phyloP scores from a whole-genome alignment of 1,139 yeast species.

The Petasospora rhodanensis region DNA sequence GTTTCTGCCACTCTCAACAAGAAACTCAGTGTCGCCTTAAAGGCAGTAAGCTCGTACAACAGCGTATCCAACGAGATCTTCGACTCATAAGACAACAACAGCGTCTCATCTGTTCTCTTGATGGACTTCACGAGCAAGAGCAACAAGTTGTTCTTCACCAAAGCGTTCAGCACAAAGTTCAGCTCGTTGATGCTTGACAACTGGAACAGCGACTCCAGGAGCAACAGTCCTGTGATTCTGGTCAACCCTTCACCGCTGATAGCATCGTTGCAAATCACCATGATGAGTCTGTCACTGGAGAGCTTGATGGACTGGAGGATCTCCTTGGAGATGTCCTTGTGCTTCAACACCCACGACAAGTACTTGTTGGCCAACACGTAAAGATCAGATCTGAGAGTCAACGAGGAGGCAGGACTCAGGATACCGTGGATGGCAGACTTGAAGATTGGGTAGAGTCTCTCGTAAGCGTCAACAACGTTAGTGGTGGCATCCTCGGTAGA shows the following conservation, averaged over 20 bases:
- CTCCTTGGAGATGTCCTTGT: slow-evolving; percentile 40
- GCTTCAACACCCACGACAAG: slow-evolving; percentile 45
- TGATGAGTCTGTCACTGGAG: slow-evolving; percentile 59
- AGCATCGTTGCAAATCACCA: slow-evolving; percentile 70
- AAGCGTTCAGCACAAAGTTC: slow-evolving; percentile 54
- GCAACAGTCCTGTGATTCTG: slow-evolving; percentile 69
- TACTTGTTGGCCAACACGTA: slow-evolving; percentile 71
- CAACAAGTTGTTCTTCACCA: slow-evolving; percentile 64
- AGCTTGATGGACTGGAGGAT: slow-evolving; percentile 50
- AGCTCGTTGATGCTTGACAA: slow-evolving; percentile 47
- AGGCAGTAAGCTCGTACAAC: slow-evolving; percentile 69
- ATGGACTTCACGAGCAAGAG: slow-evolving; percentile 62
- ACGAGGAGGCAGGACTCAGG: slow-evolving; percentile 61
- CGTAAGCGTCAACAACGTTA: slow-evolving; percentile 33
- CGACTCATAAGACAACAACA: slow-evolving; percentile 33
- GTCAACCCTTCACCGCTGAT: slow-evolving; percentile 74
- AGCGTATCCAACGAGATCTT: slow-evolving; percentile 48
- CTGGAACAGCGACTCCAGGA: slow-evolving; percentile 67
- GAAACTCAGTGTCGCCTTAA: slow-evolving; percentile 66
- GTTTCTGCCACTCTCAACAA: slow-evolving; percentile 73
- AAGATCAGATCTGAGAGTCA: slow-evolving; percentile 69
- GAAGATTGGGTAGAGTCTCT: slow-evolving; percentile 63
- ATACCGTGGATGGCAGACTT: slow-evolving; percentile 73
- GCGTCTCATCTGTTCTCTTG: slow-evolving; percentile 62
- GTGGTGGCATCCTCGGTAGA: slow-evolving; percentile 33